phyloP scores from a whole-genome alignment of 176 grass and related monocot species.

The Oryza glumipatula region DNA sequence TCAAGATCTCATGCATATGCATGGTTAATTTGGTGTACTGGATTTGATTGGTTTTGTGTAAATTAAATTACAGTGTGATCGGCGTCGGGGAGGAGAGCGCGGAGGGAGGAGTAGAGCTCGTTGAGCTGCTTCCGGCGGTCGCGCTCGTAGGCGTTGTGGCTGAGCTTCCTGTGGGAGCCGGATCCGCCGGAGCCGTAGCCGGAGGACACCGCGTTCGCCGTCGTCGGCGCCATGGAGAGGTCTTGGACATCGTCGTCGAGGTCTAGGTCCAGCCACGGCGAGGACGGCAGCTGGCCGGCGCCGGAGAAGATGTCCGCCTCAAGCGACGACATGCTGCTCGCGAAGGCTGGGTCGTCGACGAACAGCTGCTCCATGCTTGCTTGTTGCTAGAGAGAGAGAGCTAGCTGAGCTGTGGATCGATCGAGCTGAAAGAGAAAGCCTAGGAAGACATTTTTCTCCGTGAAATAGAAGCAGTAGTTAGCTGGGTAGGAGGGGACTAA shows the following conservation, averaged over 20 bases:
- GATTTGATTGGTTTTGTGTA: neutral
- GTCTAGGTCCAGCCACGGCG: slow-evolving; percentile 41
- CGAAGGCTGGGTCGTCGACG: slow-evolving; percentile 52
- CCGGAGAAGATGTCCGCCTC: slow-evolving; percentile 53
- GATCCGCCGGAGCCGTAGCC: slow-evolving; percentile 30
- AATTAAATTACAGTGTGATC: slow-evolving; percentile 52
- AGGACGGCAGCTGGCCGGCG: slow-evolving; percentile 40
- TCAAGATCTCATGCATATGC: slow-evolving; percentile 1
- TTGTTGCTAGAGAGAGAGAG: neutral
- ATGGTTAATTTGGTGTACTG: neutral
- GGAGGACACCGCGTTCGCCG: slow-evolving; percentile 38
- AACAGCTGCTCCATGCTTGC: slow-evolving; percentile 47
- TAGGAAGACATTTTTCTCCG: slow-evolving; percentile 18
- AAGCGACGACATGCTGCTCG: slow-evolving; percentile 51
- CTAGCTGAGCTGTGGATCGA: neutral
- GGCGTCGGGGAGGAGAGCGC: slow-evolving; percentile 63
- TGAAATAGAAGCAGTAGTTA: neutral
- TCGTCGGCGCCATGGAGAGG: slow-evolving; percentile 21
- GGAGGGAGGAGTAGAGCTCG: slow-evolving; percentile 74
- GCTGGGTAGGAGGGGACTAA: neutral
- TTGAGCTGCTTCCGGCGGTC: slow-evolving; percentile 95
- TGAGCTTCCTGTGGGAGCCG: slow-evolving; percentile 62
- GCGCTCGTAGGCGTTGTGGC: slow-evolving; percentile 93
- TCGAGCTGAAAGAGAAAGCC: slow-evolving; percentile 12
- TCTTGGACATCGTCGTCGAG: slow-evolving; percentile 45